These are phyloP conservation scores for Pseudogymnoascus sp. DNA, from an alignment of 2,329 filamentous ascomycete genomes.

Conservation along the genomic window DNA sequence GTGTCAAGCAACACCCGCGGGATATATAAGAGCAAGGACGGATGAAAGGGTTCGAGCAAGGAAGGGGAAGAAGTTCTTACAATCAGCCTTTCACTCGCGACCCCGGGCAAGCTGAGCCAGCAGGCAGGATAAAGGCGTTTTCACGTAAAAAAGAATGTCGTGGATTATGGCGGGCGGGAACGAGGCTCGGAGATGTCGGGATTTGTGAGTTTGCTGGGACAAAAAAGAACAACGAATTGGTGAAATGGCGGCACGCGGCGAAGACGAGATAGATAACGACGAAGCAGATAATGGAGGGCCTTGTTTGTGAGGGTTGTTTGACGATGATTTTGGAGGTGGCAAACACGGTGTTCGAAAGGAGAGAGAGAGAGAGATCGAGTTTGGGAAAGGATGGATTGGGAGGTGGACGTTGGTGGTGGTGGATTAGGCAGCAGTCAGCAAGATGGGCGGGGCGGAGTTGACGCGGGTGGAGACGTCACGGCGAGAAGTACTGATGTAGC, in stretches of 20 bases:
- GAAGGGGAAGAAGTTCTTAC: neutral
- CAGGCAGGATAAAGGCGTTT: neutral
- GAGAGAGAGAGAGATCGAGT: neutral
- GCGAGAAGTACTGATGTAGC: neutral
- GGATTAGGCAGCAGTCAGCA: constrained; percentile 6
- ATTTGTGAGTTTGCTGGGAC: neutral
- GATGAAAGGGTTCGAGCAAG: neutral
- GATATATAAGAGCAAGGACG: neutral
- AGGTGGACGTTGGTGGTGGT: neutral
- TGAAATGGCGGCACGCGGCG: neutral
- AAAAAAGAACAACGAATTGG: neutral
- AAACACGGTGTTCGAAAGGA: neutral
- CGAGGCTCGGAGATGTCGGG: neutral
- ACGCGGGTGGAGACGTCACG: constrained; percentile 2
- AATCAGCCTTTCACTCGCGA: neutral
- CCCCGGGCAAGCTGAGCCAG: neutral
- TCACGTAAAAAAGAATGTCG: neutral
- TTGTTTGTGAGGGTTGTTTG: neutral
- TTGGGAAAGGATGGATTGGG: neutral
- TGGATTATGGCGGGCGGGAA: neutral
- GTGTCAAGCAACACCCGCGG: neutral
- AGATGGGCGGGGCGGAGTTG: neutral
- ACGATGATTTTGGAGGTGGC: neutral
- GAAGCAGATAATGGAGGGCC: neutral
- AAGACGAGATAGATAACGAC: neutral